Evolutionary conservation across 169 alveolate species (phyloP).

Genomic region (Cryptosporidium sp.): DNA sequence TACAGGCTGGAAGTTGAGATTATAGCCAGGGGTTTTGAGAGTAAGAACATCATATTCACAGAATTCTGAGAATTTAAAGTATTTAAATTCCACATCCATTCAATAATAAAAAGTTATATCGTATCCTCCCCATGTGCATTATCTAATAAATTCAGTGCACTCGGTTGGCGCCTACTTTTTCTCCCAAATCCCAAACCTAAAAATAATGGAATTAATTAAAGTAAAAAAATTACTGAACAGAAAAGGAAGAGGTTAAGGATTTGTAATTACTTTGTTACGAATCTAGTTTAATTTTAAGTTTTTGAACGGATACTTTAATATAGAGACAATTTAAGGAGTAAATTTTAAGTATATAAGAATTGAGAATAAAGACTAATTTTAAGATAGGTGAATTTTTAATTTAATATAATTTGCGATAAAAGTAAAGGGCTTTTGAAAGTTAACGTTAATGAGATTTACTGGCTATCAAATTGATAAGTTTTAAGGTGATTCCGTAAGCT

Average conservation of each 20-base stretch:
- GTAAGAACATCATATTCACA: neutral
- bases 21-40: neutral
- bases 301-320: neutral
- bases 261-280: neutral
- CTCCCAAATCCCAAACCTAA: conserved; percentile 59
- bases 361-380: neutral
- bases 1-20: neutral
- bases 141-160: conserved; percentile 38
- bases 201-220: neutral
- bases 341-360: neutral
- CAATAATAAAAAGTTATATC: neutral
- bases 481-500: neutral
- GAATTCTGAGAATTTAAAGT: neutral
- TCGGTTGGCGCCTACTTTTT: conserved; percentile 50
- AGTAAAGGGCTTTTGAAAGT: neutral
- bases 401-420: neutral
- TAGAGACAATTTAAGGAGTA: neutral
- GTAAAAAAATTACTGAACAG: conserved; percentile 13
- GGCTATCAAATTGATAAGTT: neutral
- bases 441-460: neutral
- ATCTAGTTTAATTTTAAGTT: neutral
- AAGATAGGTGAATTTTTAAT: neutral
- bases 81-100: neutral
- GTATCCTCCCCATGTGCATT: neutral
- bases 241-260: conserved; percentile 4